A percentile compares a stretch with the other conserved stretches of the same genome.
Evolutionary conservation across 176 grass and related monocot species (phyloP).

Genomic region (barley (Hordeum vulgare)): DNA sequence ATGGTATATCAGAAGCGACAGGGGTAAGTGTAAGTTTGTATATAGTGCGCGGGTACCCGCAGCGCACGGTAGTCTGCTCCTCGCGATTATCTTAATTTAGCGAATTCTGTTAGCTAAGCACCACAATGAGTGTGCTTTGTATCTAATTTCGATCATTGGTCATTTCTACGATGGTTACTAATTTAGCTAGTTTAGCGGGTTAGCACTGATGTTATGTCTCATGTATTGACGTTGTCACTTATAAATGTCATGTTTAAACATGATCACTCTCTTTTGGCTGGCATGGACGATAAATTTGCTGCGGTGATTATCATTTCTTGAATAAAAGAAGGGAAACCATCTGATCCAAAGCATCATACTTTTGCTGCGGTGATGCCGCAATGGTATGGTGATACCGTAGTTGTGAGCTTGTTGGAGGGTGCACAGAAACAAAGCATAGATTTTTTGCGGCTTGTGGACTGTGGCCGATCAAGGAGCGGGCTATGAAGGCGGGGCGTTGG

Average conservation of each 20-base stretch:
- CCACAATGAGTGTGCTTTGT: constrained; percentile 1
- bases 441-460: no score
- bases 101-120: not conserved
- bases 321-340: no score
- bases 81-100: constrained; percentile 1
- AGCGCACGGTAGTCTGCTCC: constrained; percentile 2
- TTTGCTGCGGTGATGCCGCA: no score
- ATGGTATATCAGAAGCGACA: not conserved
- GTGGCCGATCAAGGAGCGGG: no score
- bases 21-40: constrained; percentile 6
- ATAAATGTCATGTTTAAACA: not conserved
- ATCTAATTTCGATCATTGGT: not conserved
- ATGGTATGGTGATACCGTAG: no score
- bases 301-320: no score
- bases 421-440: no score
- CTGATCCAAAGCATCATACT: no score
- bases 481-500: no score
- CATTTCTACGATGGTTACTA: not conserved
- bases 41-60: constrained; percentile 22
- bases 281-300: no score
- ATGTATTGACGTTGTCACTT: not conserved
- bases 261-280: not conserved
- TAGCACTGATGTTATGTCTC: not conserved
- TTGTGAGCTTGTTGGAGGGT: no score
- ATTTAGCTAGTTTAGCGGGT: not conserved